Evolutionary conservation across 2,329 filamentous ascomycete species (phyloP).

Genomic region (Exophiala xenobiotica): DNA sequence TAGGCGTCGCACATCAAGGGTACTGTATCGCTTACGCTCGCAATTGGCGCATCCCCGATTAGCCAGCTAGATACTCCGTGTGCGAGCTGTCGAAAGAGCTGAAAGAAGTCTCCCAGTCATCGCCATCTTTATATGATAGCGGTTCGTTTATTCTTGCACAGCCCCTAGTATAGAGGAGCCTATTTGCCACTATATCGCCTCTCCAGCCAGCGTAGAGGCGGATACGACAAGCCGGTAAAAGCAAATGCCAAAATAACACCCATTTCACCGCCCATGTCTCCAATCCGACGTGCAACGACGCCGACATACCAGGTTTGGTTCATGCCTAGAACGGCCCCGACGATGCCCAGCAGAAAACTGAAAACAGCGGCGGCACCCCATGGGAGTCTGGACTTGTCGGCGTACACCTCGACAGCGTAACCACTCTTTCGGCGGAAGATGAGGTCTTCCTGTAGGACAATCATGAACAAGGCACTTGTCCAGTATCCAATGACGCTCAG

Average conservation of each 20-base stretch:
- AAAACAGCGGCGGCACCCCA: constrained; percentile 42
- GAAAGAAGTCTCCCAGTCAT: no score
- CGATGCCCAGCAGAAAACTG: constrained; percentile 42
- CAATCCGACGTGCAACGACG: constrained; percentile 36
- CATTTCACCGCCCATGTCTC: constrained; percentile 38
- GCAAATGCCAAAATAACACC: constrained; percentile 39
- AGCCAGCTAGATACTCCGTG: no score
- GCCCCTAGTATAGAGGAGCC: no score
- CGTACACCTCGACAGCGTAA: constrained; percentile 46
- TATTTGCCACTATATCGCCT: constrained; percentile 4
- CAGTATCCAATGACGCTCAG: constrained; percentile 50
- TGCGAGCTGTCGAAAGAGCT: no score
- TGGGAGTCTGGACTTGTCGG: constrained; percentile 39
- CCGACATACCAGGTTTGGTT: constrained; percentile 42
- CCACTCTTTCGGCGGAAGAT: constrained; percentile 41
- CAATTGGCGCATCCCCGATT: no score
- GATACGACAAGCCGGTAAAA: constrained; percentile 38
- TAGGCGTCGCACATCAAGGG: no score
- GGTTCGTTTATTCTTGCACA: no score
- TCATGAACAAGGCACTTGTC: constrained; percentile 34
- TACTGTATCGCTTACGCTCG: no score
- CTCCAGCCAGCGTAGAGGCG: constrained; percentile 37
- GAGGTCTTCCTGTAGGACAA: constrained; percentile 44
- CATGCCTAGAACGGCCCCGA: constrained; percentile 44
- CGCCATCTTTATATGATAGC: no score